Evolutionary conservation across 495 filamentous ascomycete genomes (phyloP).

Genomic region (Penicillium egyptiacum): DNA sequence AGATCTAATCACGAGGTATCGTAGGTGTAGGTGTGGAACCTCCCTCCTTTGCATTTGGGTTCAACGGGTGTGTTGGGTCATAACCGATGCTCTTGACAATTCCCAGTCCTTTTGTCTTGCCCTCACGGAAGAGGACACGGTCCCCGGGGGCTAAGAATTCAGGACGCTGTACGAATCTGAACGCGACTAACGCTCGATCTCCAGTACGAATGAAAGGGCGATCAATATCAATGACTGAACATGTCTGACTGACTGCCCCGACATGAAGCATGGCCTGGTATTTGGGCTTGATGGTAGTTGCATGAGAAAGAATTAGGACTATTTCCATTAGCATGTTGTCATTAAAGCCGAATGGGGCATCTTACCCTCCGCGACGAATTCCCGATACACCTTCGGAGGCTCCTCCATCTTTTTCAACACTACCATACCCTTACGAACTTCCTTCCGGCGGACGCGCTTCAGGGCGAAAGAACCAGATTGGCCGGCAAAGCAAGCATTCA

Average conservation of each 20-base stretch:
- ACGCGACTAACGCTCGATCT: constrained; percentile 87
- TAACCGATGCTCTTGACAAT: constrained; percentile 94
- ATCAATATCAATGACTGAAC: constrained; percentile 96
- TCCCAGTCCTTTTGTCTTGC: constrained; percentile 90
- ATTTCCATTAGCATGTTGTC: constrained; percentile 16
- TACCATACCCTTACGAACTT: constrained; percentile 98
- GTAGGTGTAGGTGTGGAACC: constrained; percentile 6
- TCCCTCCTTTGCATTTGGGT: constrained; percentile 25
- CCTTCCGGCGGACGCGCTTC: constrained; percentile 80
- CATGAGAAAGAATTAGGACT: constrained; percentile 94
- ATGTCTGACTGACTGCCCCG: constrained; percentile 91
- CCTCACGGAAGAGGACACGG: constrained; percentile 89
- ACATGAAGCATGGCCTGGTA: constrained; percentile 99
- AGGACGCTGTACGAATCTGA: constrained; percentile 92
- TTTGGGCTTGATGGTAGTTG: constrained; percentile 96
- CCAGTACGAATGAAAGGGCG: constrained; percentile 93
- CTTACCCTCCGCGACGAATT: constrained; percentile 89
- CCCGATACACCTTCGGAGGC: constrained; percentile 76
- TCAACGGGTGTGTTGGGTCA: constrained; percentile 63
- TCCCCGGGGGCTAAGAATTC: constrained; percentile 90
- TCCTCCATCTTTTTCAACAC: constrained; percentile 81
- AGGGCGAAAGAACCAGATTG: constrained; percentile 92
- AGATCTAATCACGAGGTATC: constrained; percentile 9
- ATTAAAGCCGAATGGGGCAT: constrained; percentile 3
- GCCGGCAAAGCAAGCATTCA: constrained; percentile 85